Conservation (phyloP, 2,329 filamentous ascomycete species). For the Sporothrix brunneoviolacea region DNA sequence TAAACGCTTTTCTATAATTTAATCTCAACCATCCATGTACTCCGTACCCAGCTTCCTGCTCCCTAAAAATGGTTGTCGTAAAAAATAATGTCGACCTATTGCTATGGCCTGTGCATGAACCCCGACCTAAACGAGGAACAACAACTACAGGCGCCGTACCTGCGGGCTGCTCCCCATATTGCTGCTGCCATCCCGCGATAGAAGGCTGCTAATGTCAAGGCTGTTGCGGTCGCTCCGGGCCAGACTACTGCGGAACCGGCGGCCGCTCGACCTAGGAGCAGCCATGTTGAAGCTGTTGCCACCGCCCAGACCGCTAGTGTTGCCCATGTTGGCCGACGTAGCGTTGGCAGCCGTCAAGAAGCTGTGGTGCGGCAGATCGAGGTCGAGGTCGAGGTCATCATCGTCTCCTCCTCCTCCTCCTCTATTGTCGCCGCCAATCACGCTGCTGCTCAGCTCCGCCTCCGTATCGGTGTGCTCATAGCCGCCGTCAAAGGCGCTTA, state of each 20-base stretch:
- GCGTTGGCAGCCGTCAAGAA: conserved; percentile 8
- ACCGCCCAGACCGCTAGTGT: too few relatives aligned
- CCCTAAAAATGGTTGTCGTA: too few relatives aligned
- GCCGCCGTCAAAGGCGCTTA: conserved; percentile 29
- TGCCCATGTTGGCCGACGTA: not conserved
- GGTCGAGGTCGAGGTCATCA: conserved; percentile 27
- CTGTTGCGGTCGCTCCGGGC: conserved; percentile 41
- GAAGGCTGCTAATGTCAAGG: conserved; percentile 49
- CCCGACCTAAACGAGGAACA: too few relatives aligned
- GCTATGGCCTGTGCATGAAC: too few relatives aligned
- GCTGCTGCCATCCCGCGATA: conserved; percentile 53
- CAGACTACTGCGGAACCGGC: conserved; percentile 31
- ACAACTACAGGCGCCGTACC: conserved; percentile 29
- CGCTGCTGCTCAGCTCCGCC: conserved; percentile 46
- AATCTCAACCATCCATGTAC: too few relatives aligned
- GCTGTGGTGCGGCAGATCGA: conserved; percentile 13
- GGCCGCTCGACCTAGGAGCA: conserved; percentile 10
- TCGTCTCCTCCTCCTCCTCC: not conserved
- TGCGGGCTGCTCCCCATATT: conserved; percentile 51
- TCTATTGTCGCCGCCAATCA: not conserved
- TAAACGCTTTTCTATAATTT: too few relatives aligned
- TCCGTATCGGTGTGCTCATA: conserved; percentile 78
- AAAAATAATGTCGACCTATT: too few relatives aligned
- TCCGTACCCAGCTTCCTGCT: too few relatives aligned
- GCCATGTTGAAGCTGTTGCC: conserved; percentile 1